Conservation (phyloP, 1,139 yeast genomes). For the Candida glucosophila region DNA sequence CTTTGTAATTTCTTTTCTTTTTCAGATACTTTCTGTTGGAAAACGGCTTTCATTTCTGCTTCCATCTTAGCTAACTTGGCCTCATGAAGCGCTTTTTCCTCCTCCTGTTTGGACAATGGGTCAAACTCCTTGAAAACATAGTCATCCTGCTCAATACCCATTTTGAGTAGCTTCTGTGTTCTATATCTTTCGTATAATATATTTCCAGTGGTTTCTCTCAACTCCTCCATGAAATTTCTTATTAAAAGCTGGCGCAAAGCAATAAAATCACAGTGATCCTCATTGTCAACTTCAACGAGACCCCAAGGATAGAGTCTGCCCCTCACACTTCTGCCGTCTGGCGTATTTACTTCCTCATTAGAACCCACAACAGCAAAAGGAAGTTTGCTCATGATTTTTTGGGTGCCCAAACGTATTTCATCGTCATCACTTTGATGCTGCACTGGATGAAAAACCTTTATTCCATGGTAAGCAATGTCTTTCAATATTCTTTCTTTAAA, state of each 20-base stretch:
- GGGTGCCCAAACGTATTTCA: constrained; percentile 61
- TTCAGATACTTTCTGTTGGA: constrained; percentile 93
- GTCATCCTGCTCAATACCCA: constrained; percentile 92
- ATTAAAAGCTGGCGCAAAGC: constrained; percentile 83
- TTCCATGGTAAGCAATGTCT: constrained; percentile 70
- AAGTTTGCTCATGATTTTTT: constrained; percentile 57
- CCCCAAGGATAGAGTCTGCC: constrained; percentile 99
- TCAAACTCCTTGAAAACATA: constrained; percentile 89
- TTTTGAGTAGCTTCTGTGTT: constrained; percentile 63
- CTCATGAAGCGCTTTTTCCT: constrained; percentile 88
- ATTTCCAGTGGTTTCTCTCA: constrained; percentile 78
- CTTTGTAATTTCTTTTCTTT: constrained; percentile 96
- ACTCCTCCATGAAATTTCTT: constrained; percentile 87
- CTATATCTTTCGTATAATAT: constrained; percentile 83
- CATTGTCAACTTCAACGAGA: constrained; percentile 89
- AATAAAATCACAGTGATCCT: constrained; percentile 87
- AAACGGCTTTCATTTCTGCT: constrained; percentile 92
- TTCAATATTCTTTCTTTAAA: constrained; percentile 72
- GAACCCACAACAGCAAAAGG: constrained; percentile 98
- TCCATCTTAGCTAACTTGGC: constrained; percentile 93
- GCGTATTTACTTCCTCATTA: constrained; percentile 60
- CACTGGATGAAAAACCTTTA: constrained; percentile 72
- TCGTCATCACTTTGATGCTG: constrained; percentile 71
- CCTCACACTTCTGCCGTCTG: constrained; percentile 75
- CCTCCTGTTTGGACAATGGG: constrained; percentile 88